Conservation (phyloP, 176 grass and related monocot genomes). For the Avena eriantha region DNA sequence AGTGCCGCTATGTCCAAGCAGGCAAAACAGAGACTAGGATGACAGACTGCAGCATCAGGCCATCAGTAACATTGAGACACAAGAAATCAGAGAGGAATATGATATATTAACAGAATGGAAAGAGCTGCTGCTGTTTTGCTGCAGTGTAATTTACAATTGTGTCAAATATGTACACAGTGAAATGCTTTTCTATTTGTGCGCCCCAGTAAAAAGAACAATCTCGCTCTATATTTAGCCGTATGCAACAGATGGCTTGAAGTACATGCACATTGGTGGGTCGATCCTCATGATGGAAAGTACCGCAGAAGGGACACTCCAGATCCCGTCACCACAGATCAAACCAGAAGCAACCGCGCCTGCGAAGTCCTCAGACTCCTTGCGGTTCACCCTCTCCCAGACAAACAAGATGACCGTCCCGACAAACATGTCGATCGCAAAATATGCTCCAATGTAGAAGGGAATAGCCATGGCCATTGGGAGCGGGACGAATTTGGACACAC, state of each 20-base stretch:
- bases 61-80: background rate
- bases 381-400: slow-evolving; percentile 73
- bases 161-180: slow-evolving; percentile 36
- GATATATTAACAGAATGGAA: slow-evolving; percentile 27
- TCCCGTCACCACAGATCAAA: slow-evolving; percentile 92
- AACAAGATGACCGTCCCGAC: slow-evolving; percentile 75
- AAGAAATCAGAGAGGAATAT: background rate
- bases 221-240: slow-evolving; percentile 26
- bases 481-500: slow-evolving; percentile 66
- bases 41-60: background rate
- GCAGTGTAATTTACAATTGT: slow-evolving; percentile 23
- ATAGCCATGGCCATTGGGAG: slow-evolving; percentile 93
- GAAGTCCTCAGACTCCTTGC: slow-evolving; percentile 72
- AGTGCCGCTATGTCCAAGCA: background rate
- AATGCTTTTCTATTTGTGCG: slow-evolving; percentile 23
- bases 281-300: slow-evolving; percentile 80
- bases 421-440: slow-evolving; percentile 94
- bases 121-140: slow-evolving; percentile 16
- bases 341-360: slow-evolving; percentile 71
- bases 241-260: slow-evolving; percentile 60
- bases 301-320: slow-evolving; percentile 81
- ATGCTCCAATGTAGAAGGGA: slow-evolving; percentile 90
- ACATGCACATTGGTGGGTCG: slow-evolving; percentile 87
- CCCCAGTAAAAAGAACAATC: background rate
- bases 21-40: background rate